Conservation (phyloP, 805 yeast genomes). For the Maudiozyma bulderi region DNA sequence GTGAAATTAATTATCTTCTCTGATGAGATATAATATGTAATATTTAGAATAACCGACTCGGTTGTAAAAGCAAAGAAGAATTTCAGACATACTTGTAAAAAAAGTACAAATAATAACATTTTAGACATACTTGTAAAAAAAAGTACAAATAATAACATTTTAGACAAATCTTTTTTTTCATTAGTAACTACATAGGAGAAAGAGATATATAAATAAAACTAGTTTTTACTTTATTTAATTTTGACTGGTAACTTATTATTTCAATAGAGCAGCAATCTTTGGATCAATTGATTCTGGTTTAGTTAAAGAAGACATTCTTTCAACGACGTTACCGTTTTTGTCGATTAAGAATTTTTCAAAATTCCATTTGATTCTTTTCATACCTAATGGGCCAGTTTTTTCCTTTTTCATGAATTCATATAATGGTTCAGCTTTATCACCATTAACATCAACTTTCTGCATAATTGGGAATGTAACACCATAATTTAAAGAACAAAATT, state of each 20-base stretch:
- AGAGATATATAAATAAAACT: too few species aligned
- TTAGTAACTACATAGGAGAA: too few species aligned
- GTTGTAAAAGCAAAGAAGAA: not conserved
- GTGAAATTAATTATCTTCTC: too few species aligned
- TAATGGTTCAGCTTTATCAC: constrained; percentile 69
- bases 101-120: too few species aligned
- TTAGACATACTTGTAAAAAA: not conserved
- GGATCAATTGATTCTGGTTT: constrained; percentile 54
- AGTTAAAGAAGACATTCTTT: constrained; percentile 58
- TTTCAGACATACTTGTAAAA: not conserved
- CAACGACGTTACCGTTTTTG: constrained; percentile 44
- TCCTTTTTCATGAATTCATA: constrained; percentile 64
- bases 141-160: too few species aligned
- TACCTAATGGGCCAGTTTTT: constrained; percentile 60
- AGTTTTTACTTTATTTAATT: not conserved
- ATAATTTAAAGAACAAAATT: constrained; percentile 67
- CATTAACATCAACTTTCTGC: constrained; percentile 85
- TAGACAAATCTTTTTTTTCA: too few species aligned
- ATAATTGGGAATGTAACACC: constrained; percentile 89
- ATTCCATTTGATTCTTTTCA: constrained; percentile 71
- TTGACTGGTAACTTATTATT: constrained; percentile 3
- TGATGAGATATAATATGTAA: too few species aligned
- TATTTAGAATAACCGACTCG: too few species aligned
- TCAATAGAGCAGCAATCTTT: constrained; percentile 49
- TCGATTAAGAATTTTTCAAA: constrained; percentile 62